A percentile compares a stretch with the other conserved stretches of the same genome.
Conservation (phyloP, 1,139 yeast genomes). For the Yamadazyma atmosphaerica region DNA sequence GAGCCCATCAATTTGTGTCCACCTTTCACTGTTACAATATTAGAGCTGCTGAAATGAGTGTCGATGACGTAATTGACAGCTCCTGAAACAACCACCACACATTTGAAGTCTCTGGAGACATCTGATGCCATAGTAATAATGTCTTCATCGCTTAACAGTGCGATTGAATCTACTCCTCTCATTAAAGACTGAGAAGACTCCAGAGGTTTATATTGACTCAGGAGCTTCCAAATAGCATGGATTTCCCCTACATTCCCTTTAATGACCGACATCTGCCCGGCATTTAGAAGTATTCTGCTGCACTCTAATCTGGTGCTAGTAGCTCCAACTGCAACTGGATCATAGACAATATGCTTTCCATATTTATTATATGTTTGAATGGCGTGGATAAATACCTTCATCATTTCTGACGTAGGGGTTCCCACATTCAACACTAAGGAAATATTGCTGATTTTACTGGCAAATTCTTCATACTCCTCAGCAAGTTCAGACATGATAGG, state of each 20-base stretch:
- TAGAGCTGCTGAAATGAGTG: slow-evolving; percentile 13
- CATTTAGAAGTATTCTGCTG: slow-evolving; percentile 49
- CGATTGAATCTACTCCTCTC: slow-evolving; percentile 76
- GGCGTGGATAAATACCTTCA: slow-evolving; percentile 53
- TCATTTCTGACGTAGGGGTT: slow-evolving; percentile 52
- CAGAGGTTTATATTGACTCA: slow-evolving; percentile 33
- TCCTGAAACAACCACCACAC: slow-evolving; percentile 74
- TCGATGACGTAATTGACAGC: slow-evolving; percentile 28
- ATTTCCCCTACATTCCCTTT: slow-evolving; percentile 93
- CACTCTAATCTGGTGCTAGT: slow-evolving; percentile 55
- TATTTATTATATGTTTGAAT: slow-evolving; percentile 55
- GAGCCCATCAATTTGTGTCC: slow-evolving; percentile 69
- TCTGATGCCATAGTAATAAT: slow-evolving; percentile 42
- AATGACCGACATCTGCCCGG: slow-evolving; percentile 67
- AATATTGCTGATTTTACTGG: slow-evolving; percentile 49
- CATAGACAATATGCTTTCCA: slow-evolving; percentile 70
- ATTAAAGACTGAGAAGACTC: slow-evolving; percentile 39
- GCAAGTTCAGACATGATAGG: slow-evolving; percentile 89
- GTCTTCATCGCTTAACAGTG: slow-evolving; percentile 28
- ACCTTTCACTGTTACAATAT: slow-evolving; percentile 39
- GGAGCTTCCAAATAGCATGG: slow-evolving; percentile 37
- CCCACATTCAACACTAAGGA: slow-evolving; percentile 77
- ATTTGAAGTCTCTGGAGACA: slow-evolving; percentile 55
- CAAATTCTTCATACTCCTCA: slow-evolving; percentile 69
- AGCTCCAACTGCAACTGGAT: slow-evolving; percentile 94